Base-by-base conservation (phyloP, 192 early-diverging fungal genomes). In the Mortierella hygrophila region DNA sequence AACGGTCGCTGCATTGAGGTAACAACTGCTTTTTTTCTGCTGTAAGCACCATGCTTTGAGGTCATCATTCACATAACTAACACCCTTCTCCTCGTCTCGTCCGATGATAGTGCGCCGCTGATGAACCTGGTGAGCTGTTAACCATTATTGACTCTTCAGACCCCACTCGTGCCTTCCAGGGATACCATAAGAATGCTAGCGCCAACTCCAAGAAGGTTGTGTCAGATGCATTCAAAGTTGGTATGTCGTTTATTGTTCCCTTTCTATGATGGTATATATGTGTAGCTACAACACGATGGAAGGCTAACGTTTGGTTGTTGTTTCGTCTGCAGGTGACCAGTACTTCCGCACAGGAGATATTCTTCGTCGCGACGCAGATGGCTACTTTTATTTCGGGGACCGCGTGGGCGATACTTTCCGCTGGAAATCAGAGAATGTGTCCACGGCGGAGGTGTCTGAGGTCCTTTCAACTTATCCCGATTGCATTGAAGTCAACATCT, bases 381-480 rank as follows among this genome's bases (percentile, higher is more conserved):
- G 91, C 3, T 94, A 90, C 77, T 89, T 91, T 49, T 93, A 92
- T 81, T 95, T 96, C 85, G 90, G 91, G 21, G 94, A 95, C 54
- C 92, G 95, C 65, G 86, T 94, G 6, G 94, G 95, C 18, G 94
- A 96, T 57, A 94, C 95, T 29, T 96, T 95, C 89, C 82, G 95
- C 18, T 95, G 94, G 95, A 94, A 94, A 70, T 90, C 84, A 2
- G 92, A 93, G 79, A 92, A 93, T 70, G 92, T 94, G 18, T 88
- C 89, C 10, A 90, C 91, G 6, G 88, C 90, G 15, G 94, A 95
- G 82, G 93, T 95, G 13, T 90, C 91, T 1, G 91, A 94, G 73
- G 90, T 90, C 11, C 38, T 95, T 32, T 88, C 86, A 41, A 71
- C 85, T 16, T 94, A 89, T 63, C 91, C 93, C 0, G 92, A 89